Evolutionary conservation across 345 rosid species (phyloP).

Genomic region (Kernera saxatilis): DNA sequence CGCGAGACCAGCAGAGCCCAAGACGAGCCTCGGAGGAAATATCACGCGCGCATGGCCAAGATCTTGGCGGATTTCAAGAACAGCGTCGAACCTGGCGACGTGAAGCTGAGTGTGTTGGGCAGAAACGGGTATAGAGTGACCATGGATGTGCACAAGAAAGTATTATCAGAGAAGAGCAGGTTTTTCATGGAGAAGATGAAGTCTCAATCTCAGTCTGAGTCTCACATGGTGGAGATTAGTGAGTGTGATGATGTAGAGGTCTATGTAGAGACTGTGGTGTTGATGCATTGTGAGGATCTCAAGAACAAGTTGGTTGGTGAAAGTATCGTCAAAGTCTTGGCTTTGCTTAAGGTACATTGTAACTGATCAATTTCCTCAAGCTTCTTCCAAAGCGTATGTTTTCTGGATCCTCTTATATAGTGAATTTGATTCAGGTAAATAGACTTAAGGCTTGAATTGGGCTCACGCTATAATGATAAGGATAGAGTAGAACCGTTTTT

Average conservation of each 20-base stretch:
- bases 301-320: slow-evolving; percentile 60
- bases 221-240: slow-evolving; percentile 70
- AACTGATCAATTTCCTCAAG: no score
- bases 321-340: slow-evolving; percentile 54
- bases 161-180: slow-evolving; percentile 55
- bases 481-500: background rate
- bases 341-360: slow-evolving; percentile 82
- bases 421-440: background rate
- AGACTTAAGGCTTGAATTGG: background rate
- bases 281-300: slow-evolving; percentile 69
- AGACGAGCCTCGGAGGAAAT: slow-evolving; percentile 33
- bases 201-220: slow-evolving; percentile 32
- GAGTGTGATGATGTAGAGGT: slow-evolving; percentile 77
- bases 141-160: slow-evolving; percentile 58
- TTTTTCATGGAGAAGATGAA: slow-evolving; percentile 57
- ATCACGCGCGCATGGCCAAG: slow-evolving; percentile 41
- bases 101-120: slow-evolving; percentile 57
- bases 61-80: slow-evolving; percentile 45
- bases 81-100: slow-evolving; percentile 43
- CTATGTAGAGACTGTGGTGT: slow-evolving; percentile 62
- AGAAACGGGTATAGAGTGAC: slow-evolving; percentile 53
- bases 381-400: no score
- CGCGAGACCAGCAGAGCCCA: background rate
- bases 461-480: background rate
- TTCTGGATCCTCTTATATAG: background rate